Evolutionary conservation across 2,329 filamentous ascomycete species (phyloP), one percentile per base, ranked within the genome.

Genomic region (Cladosporium sp.): DNA sequence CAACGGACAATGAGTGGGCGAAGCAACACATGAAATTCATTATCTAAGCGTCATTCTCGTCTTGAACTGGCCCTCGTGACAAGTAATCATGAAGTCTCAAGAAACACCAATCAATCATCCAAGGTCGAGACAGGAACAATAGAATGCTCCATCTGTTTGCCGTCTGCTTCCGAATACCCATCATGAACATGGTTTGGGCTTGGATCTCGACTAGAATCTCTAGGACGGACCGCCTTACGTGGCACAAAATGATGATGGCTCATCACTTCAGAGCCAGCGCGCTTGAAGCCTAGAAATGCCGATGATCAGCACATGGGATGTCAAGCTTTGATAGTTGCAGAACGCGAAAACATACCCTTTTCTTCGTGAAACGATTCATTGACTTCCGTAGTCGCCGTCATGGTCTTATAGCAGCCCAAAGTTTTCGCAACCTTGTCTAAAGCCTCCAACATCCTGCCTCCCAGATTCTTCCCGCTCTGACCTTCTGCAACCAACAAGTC

Each of bases 391-490:
- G 55, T 56, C 22, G 40, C 39, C 13, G 56, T 52, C 24, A 56
- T 45, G 2, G 55, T 56, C 52, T 56, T 59, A 24, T 57, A 55
- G 27, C 56, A 59, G 17, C 59, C 59, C 17, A 56, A 29, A n/a
- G 56, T 22, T 22, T 43, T 43, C 13, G 59, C 55, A 13, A 61
- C 39, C 18, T 47, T 44, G 38, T 55, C 52, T 11, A 61, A 40
- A 22, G 59, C 58, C 15, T 58, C 53, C 8, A 60, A 34, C 43
- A 61, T 51, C n/a, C 54, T 45, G n/a, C 56, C 44, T 7, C 59
- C 58, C 32, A 61, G 36, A 22, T 59, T 60, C 52, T 59, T 60
- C 34, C 59, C 59, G 27, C 56, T 41, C 45, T 58, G 54, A 27
- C 53, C 51, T 30, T 53, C 51, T 6, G 43, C 50, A 8, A 61